phyloP scores from a whole-genome alignment of 352 stramenopile species.

The Phytophthora quininea region DNA sequence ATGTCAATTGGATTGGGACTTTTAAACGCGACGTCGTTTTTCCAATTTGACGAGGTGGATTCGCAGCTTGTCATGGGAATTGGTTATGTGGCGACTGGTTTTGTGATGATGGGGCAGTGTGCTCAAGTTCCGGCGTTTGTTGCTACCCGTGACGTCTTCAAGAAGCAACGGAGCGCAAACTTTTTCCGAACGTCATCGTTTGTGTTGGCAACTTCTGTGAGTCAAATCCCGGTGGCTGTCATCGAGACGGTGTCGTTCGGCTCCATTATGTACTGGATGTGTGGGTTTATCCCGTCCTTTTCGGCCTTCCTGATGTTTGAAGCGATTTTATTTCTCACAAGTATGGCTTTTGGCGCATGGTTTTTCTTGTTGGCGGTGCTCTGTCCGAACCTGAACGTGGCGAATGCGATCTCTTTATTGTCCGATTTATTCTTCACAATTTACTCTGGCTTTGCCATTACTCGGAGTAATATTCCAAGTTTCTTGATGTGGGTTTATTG shows the following conservation, averaged over 20 bases:
- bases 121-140: conserved; percentile 67
- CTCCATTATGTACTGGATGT: conserved; percentile 88
- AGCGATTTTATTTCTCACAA: conserved; percentile 46
- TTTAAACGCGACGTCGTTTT: conserved; percentile 1
- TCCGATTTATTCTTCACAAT: conserved; percentile 29
- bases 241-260: conserved; percentile 82
- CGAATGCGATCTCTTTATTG: conserved; percentile 15
- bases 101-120: conserved; percentile 63
- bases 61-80: conserved; percentile 29
- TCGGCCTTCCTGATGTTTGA: conserved; percentile 52
- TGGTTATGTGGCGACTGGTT: conserved; percentile 74
- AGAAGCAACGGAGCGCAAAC: conserved; percentile 77
- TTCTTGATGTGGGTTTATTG: conserved; percentile 23
- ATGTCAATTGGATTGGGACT: conserved; percentile 5
- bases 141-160: conserved; percentile 53
- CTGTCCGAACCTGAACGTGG: conserved; percentile 34
- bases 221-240: conserved; percentile 48
- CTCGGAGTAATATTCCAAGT: conserved; percentile 30
- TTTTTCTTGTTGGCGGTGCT: conserved; percentile 54
- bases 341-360: conserved; percentile 53
- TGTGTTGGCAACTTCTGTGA: conserved; percentile 43
- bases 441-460: conserved; percentile 40
- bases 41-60: neutral
- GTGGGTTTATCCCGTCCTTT: conserved; percentile 50
- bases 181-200: conserved; percentile 76